Conservation (phyloP, 768 basidiomycete species). For the Chlorophyllum brunneum region DNA sequence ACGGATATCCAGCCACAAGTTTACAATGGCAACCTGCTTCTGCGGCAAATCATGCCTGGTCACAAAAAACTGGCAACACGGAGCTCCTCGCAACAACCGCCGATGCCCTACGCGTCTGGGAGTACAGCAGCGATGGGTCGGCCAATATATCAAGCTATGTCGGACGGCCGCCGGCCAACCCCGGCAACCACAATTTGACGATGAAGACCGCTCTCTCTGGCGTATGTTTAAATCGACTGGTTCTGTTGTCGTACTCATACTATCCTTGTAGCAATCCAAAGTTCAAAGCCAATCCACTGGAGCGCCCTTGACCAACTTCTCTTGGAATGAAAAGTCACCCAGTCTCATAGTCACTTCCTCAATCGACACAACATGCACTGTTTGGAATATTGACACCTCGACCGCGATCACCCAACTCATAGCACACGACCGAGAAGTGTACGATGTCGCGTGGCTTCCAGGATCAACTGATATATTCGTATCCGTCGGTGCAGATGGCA, state of each 20-base stretch:
- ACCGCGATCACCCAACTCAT: slow-evolving; percentile 96
- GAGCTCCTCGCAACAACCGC: slow-evolving; percentile 93
- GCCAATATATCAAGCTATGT: slow-evolving; percentile 61
- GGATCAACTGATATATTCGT: slow-evolving; percentile 96
- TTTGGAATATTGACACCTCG: slow-evolving; percentile 96
- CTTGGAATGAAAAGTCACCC: slow-evolving; percentile 94
- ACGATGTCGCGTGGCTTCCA: slow-evolving; percentile 98
- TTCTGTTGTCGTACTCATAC: slow-evolving; percentile 10
- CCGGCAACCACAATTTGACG: slow-evolving; percentile 59
- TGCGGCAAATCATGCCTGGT: slow-evolving; percentile 60
- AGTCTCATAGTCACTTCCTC: slow-evolving; percentile 94
- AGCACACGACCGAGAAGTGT: slow-evolving; percentile 94
- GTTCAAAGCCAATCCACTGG: slow-evolving; percentile 78
- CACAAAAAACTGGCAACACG: slow-evolving; percentile 57
- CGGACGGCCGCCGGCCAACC: slow-evolving; percentile 50
- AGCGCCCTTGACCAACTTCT: slow-evolving; percentile 94
- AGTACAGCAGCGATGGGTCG: slow-evolving; percentile 70
- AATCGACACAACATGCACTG: slow-evolving; percentile 97
- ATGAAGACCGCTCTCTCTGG: slow-evolving; percentile 80
- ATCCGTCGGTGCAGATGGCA: slow-evolving; percentile 96
- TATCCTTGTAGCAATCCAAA: slow-evolving; percentile 69
- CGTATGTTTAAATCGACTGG: slow-evolving; percentile 40
- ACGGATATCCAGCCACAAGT: slow-evolving; percentile 92
- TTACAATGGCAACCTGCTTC: slow-evolving; percentile 89
- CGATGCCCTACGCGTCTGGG: slow-evolving; percentile 90